A percentile compares a stretch with the other conserved stretches of the same genome.
Conservation (phyloP, 495 filamentous ascomycete genomes). For the Lichina pygmaea region DNA sequence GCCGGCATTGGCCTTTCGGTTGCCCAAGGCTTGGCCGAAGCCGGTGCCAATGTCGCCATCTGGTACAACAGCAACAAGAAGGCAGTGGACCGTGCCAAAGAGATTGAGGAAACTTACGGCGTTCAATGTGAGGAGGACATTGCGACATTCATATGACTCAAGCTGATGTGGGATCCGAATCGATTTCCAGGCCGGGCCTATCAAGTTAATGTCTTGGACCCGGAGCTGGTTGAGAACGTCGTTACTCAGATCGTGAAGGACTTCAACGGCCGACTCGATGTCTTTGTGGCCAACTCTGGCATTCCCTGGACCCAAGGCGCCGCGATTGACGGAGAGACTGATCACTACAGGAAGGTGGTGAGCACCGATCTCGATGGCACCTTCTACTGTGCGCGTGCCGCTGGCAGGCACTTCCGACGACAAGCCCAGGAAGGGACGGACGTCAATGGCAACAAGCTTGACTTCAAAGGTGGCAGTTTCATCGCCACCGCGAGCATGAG, state of each 20-base stretch:
- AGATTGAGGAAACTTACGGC: constrained; percentile 49
- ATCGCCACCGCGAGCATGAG: constrained; percentile 60
- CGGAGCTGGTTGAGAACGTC: constrained; percentile 26
- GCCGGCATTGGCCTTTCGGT: constrained; percentile 61
- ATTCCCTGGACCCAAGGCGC: constrained; percentile 45
- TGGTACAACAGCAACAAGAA: constrained; percentile 66
- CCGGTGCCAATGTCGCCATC: constrained; percentile 67
- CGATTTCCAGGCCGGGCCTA: constrained; percentile 39
- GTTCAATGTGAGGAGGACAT: constrained; percentile 36
- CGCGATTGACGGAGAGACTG: constrained; percentile 34
- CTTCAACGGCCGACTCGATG: constrained; percentile 47
- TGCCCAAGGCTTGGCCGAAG: constrained; percentile 53
- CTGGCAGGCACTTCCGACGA: constrained; percentile 39
- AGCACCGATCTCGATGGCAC: constrained; percentile 56
- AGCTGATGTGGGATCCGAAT: background rate
- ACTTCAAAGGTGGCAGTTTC: constrained; percentile 44
- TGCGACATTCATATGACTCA: background rate
- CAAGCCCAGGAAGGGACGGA: constrained; percentile 40
- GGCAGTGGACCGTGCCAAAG: constrained; percentile 37
- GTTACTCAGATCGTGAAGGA: constrained; percentile 33
- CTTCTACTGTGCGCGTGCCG: constrained; percentile 57
- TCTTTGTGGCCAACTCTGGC: constrained; percentile 62
- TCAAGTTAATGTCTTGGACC: constrained; percentile 35
- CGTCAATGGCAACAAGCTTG: constrained; percentile 34
- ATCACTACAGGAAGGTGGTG: constrained; percentile 41